Base-by-base conservation (phyloP, 352 stramenopile genomes). In the Phytophthora sp. region DNA sequence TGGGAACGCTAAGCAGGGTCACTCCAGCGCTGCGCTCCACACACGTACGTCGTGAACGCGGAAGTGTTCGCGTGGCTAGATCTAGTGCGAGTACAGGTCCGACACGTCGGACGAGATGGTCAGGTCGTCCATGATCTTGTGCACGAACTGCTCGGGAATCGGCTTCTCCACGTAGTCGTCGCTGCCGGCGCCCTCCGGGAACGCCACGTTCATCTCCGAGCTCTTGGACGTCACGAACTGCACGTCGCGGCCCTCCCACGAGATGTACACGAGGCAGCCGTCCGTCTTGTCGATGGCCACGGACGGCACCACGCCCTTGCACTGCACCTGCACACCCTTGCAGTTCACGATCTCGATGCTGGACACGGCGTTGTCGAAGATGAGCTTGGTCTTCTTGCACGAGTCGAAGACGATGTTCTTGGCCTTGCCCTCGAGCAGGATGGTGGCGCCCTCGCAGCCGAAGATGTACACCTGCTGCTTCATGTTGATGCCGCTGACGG, bases 281-380 rank as follows among this genome's bases (percentile, higher is more conserved):
- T 99, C 96, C 28, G 97, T 99, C 86, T 99, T 99, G 86, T 99
- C 97, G 77, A 99, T 99, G 5, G 94, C 92, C 56, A 99, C 95
- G 24, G 90, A 97, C 17, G 97, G 96, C 59, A 98, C 97, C 28
- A 86, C 77, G 53, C 92, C 94, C 61, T 95, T 96, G 61, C 86
- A 89, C 74, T 99, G 97, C 32, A 99, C 82, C 69, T 99, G 94
- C 53, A 99, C 89, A 61, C 91, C 94, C 82, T 99, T 98, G 72
- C 92, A 99, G 83, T 99, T 99, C 26, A 99, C 96, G 54, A 99
- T 79, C 79, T 99, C 97, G 50, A 98, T 89, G 53, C 91, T 97
- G 28, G 95, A 98, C 68, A 99, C 96, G 48, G 90, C 87, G 59
- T 93, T 93, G 69, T 99, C 96, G 62, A 99, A 98, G 41, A 99